Evolutionary conservation across 1,284 basidiomycete species (phyloP).

Genomic region (Sparassis latifolia): DNA sequence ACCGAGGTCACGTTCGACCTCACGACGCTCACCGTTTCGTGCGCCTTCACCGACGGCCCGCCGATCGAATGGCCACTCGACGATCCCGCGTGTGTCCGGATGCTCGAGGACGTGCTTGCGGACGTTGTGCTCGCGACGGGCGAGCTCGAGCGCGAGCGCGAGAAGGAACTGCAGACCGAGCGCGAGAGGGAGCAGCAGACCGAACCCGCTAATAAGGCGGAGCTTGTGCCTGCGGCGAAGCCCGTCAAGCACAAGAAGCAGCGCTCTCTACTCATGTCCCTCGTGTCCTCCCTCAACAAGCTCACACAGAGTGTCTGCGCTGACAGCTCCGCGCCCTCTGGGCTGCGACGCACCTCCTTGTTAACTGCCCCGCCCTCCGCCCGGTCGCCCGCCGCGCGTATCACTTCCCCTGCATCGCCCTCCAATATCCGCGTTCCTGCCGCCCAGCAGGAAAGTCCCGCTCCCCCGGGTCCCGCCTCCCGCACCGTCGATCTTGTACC

Average conservation of each 20-base stretch:
- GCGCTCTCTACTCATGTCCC: slow-evolving; percentile 57
- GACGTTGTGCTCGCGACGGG: slow-evolving; percentile 43
- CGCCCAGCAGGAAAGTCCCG: slow-evolving; percentile 13
- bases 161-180: slow-evolving; percentile 1
- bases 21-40: slow-evolving; percentile 35
- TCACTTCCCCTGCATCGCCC: background rate
- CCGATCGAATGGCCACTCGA: slow-evolving; percentile 42
- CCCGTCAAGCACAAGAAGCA: slow-evolving; percentile 48
- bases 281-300: slow-evolving; percentile 49
- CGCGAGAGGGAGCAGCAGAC: background rate
- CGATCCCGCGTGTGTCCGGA: slow-evolving; percentile 30
- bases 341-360: too few species aligned
- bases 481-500: slow-evolving; percentile 30
- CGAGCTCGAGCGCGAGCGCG: slow-evolving; percentile 18
- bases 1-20: slow-evolving; percentile 58
- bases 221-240: slow-evolving; percentile 10
- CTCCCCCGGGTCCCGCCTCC: slow-evolving; percentile 14
- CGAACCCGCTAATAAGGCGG: too few species aligned
- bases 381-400: slow-evolving; percentile 3
- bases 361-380: background rate
- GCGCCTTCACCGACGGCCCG: slow-evolving; percentile 51
- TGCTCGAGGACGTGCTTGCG: slow-evolving; percentile 42
- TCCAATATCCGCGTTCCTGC: slow-evolving; percentile 3
- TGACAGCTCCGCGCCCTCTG: background rate
- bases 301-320: slow-evolving; percentile 9